Base-by-base conservation (phyloP, 75 land plant genomes). In the Chamaecyparis obtusa region DNA sequence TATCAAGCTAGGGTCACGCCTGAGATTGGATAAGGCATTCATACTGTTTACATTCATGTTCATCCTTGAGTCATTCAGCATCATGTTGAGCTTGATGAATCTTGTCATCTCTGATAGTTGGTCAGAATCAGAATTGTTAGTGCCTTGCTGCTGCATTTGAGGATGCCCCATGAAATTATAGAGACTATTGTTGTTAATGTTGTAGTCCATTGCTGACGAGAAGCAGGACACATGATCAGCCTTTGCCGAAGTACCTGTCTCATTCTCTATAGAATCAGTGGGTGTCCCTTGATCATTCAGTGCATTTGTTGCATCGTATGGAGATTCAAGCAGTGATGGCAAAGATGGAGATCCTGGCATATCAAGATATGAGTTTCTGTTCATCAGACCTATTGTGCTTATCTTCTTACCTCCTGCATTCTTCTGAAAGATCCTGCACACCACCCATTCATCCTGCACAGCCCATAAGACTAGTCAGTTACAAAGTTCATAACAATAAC, bases 391-490 rank as follows among this genome's bases (percentile, higher is more conserved):
- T 4, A 27, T 6, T 81, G 49, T 33, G 27, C 33, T 44, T 2
- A 35, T 84, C 60, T 84, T 84, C 84, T 74, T 92, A 33, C 91
- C 89, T 57, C 90, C 92, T 14, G 92, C 87, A 87, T 87, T 92
- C 90, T 93, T 93, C 88, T 90, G 94, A 88, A 93, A 93, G 77
- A 93, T 86, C 64, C 94, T 88, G 90, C 94, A 93, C 37, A 93
- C 94, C n/a, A 93, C 94, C 94, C 94, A 93, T 77, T 93, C 94
- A 44, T 92, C 93, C 87, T 91, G 90, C 87, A 55, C 56, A 33
- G 3, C 36, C 76, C 13, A 74, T 19, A 57, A 19, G 69, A 64
- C 27, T 8, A 64, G 69, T 21, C 69, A 7, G 69, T 39, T 39
- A 60, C n/a, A 64, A 64, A 64, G 69, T 64, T 6, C n/a, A 64